A percentile compares a stretch with the other conserved stretches of the same genome.
Evolutionary conservation across 495 filamentous ascomycete species (phyloP).

Genomic region (Pseudevernia furfuracea): DNA sequence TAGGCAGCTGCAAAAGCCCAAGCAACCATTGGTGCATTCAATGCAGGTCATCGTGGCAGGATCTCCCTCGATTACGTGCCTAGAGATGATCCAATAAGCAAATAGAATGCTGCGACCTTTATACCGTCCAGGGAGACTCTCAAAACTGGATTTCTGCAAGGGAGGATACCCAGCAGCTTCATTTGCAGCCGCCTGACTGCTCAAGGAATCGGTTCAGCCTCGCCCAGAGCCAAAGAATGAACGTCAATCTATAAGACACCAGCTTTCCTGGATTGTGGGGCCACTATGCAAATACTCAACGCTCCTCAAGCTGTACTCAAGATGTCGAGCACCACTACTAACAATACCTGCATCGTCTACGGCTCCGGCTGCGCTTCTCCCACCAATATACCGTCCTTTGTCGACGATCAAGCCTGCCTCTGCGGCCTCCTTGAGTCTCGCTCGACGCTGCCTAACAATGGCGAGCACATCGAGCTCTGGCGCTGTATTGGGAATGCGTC

Average conservation of each 20-base stretch:
- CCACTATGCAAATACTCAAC: slow-evolving; percentile 12
- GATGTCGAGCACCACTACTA: slow-evolving; percentile 16
- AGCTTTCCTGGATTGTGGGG: not conserved
- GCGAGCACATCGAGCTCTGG: slow-evolving; percentile 16
- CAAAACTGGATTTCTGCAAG: not conserved
- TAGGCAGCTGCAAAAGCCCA: not conserved
- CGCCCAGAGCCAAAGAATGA: not conserved
- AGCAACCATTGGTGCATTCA: not conserved
- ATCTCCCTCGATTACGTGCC: not conserved
- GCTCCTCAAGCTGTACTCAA: slow-evolving; percentile 5
- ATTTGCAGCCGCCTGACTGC: not conserved
- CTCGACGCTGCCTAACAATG: slow-evolving; percentile 17
- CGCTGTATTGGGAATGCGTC: slow-evolving; percentile 22
- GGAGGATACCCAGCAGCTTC: not conserved
- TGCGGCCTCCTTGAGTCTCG: slow-evolving; percentile 21
- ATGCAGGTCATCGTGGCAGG: not conserved
- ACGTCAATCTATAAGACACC: not conserved
- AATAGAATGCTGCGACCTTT: too few relatives aligned
- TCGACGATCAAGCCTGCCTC: slow-evolving; percentile 20
- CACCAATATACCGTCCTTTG: slow-evolving; percentile 21
- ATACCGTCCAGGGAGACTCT: not conserved
- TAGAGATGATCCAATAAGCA: not conserved
- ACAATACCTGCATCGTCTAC: slow-evolving; percentile 18
- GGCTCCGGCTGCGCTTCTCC: slow-evolving; percentile 18
- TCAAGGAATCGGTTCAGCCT: slow-evolving; percentile 2